Evolutionary conservation across 1,284 basidiomycete genomes (phyloP), one percentile per base, ranked within the genome.

Genomic region (Ganoderma boninense): DNA sequence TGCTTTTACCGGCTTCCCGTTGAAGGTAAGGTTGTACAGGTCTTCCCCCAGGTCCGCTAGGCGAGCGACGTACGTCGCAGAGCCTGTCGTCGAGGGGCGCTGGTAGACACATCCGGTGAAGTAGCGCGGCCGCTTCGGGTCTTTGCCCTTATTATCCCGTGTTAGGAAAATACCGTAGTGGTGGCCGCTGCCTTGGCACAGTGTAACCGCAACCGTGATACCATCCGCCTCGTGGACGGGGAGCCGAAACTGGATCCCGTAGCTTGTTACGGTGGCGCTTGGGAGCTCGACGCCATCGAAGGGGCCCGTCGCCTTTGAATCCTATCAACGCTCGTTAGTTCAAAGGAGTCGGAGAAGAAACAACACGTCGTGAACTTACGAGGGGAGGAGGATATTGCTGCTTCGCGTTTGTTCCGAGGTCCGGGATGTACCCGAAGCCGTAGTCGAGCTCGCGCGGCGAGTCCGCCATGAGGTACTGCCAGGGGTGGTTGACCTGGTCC

Each of bases 1-100:
- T 10, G 52, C 61, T 13, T n/a, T n/a, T 49, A 67, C 29, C 11
- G 35, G 38, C 38, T 62, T 62, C 10, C 66, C 66, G 14, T 32
- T 11, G 61, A 67, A 63, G 14, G 14, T 8, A 35, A 69, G 35
- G 43, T 65, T 54, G 64, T 65, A n/a, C 32, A 43, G 26, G 59
- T 69, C 64, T 2, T 29, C 32, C 4, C 63, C 63, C 10, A 64
- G 63, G 18, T 38, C 13, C 18, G 49, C 63, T 20, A 54, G 4
- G 5, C 63, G 63, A 35, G 20, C 16, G 20, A 35, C 18, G 20
- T 23, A 35, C 20, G 23, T 43, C 26, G 29, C 23, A 20, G 35
- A 32, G 44, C 11, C 20, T 13, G 49, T 38, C 8, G 49, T 18
- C 40, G 20, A 29, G 63, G 32, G 38, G 32, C 32, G 57, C 57